Evolutionary conservation across 73 alveolate genomes (phyloP).

Genomic region (Tetrahymena elliotti): DNA sequence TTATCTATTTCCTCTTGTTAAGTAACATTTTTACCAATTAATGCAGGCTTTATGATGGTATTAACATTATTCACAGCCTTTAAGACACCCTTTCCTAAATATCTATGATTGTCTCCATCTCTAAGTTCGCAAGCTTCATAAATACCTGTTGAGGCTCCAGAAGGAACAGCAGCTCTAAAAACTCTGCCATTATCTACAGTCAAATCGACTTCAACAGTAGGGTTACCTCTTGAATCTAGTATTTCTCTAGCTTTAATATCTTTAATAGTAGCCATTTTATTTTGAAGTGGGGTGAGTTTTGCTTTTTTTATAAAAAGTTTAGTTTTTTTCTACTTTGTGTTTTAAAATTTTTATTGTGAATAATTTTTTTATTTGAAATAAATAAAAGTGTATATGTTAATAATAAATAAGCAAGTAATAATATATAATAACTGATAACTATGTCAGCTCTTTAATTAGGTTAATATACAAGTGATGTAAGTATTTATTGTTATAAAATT

Average conservation of each 20-base stretch:
- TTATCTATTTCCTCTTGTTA: slow-evolving; percentile 74
- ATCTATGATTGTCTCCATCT: slow-evolving; percentile 53
- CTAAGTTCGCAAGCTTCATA: slow-evolving; percentile 93
- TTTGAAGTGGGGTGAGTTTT: background rate
- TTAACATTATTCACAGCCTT: slow-evolving; percentile 85
- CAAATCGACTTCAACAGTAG: slow-evolving; percentile 92
- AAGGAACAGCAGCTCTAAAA: slow-evolving; percentile 92
- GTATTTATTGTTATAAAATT: background rate
- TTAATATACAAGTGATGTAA: background rate
- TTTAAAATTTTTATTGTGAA: too few species aligned
- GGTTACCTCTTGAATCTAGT: slow-evolving; percentile 94
- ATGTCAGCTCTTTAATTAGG: background rate
- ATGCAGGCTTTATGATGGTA: slow-evolving; percentile 61
- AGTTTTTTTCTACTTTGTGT: background rate
- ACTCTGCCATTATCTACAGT: slow-evolving; percentile 65
- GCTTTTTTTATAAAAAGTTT: background rate
- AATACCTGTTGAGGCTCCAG: slow-evolving; percentile 96
- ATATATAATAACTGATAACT: background rate
- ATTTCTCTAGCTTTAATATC: slow-evolving; percentile 89
- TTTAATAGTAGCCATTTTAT: slow-evolving; percentile 35
- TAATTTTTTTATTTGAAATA: background rate
- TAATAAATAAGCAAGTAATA: background rate
- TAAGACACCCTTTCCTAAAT: slow-evolving; percentile 85
- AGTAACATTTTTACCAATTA: slow-evolving; percentile 63
- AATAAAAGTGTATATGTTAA: background rate